A percentile compares a stretch with the other conserved stretches of the same genome.
phyloP scores from a whole-genome alignment of 2,329 filamentous ascomycete genomes.

The Phyllosticta citribraziliensis region DNA sequence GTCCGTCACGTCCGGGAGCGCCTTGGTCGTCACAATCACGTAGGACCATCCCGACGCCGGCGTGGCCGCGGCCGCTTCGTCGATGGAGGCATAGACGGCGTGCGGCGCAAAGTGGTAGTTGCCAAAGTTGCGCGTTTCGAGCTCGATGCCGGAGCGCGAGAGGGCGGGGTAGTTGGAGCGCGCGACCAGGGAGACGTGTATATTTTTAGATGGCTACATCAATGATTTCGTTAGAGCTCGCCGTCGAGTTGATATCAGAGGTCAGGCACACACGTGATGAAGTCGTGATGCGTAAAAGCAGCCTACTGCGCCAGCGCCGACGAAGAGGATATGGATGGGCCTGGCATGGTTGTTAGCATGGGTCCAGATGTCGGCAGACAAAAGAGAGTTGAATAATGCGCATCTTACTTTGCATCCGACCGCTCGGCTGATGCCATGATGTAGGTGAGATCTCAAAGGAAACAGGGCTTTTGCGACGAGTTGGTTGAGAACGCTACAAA shows the following conservation, averaged over 20 bases:
- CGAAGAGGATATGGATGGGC: conserved; percentile 50
- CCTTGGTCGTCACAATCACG: conserved; percentile 39
- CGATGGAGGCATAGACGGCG: conserved; percentile 53
- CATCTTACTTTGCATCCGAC: background rate
- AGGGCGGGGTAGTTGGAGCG: conserved; percentile 64
- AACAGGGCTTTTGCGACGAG: background rate
- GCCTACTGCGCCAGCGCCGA: conserved; percentile 62
- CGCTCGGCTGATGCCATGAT: background rate
- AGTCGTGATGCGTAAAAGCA: conserved; percentile 64
- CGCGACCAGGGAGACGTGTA: conserved; percentile 59
- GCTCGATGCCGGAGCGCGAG: conserved; percentile 48
- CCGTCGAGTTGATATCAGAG: background rate
- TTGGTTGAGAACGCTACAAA: background rate
- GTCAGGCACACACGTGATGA: conserved; percentile 39
- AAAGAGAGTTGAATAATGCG: background rate
- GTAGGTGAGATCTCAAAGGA: background rate
- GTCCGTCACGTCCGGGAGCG: conserved; percentile 25
- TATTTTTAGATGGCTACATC: conserved; percentile 24
- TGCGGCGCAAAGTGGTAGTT: conserved; percentile 53
- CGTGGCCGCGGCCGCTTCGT: conserved; percentile 35
- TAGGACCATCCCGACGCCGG: conserved; percentile 40
- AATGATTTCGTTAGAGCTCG: background rate
- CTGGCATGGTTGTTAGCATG: background rate
- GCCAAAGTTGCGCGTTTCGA: conserved; percentile 58
- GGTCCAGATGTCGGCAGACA: background rate